Percentiles rank a stretch among this genome's conserved stretches.
These are phyloP conservation scores for Pseudocercospora pini-densiflorae DNA, from an alignment of 2,329 filamentous ascomycete genomes.

Conservation along the genomic window DNA sequence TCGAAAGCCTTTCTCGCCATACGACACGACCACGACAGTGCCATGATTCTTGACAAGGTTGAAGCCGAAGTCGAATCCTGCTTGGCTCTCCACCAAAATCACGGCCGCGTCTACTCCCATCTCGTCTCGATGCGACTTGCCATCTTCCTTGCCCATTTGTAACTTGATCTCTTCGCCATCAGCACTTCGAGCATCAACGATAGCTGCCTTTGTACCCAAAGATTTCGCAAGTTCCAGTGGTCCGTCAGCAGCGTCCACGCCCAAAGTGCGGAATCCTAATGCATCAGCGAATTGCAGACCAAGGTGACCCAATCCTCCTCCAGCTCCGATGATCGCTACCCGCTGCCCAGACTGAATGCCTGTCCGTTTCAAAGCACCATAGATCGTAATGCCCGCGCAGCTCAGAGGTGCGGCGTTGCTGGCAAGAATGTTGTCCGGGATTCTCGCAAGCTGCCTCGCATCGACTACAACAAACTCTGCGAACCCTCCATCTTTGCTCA, in stretches of 20 bases:
- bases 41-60: conserved; percentile 50
- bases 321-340: conserved; percentile 47
- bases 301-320: conserved; percentile 54
- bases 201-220: conserved; percentile 53
- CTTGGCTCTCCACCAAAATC: conserved; percentile 53
- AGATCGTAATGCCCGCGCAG: conserved; percentile 65
- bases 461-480: conserved; percentile 51
- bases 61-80: conserved; percentile 54
- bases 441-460: conserved; percentile 43
- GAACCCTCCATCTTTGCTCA: conserved; percentile 47
- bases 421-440: conserved; percentile 56
- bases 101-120: conserved; percentile 54
- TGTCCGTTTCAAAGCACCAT: conserved; percentile 47
- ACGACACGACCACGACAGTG: conserved; percentile 53
- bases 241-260: conserved; percentile 46
- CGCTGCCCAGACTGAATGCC: conserved; percentile 39
- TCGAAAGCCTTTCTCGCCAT: conserved; percentile 51
- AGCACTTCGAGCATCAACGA: conserved; percentile 47
- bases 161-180: conserved; percentile 39
- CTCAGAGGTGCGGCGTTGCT: conserved; percentile 62
- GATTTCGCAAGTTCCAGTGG: conserved; percentile 43
- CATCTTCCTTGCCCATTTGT: conserved; percentile 44
- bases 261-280: conserved; percentile 48
- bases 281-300: conserved; percentile 54
- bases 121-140: conserved; percentile 41